These are phyloP conservation scores for Linnemannia exigua DNA, from an alignment of 192 early-diverging fungal genomes.

Conservation along the genomic window DNA sequence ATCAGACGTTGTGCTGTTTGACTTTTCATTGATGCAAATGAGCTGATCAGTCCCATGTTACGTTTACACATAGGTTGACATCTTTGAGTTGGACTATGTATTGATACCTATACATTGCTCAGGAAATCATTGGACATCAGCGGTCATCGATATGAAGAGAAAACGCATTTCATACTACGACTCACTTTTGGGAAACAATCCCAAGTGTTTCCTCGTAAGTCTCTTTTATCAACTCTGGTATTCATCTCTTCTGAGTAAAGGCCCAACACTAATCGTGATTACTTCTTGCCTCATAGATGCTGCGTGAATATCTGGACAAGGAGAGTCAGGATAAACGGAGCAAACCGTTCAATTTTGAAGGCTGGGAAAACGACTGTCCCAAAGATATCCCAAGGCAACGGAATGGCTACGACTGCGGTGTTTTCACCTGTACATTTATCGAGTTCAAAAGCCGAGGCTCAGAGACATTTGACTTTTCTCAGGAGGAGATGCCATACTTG, in stretches of 20 bases:
- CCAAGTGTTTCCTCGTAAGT: slow-evolving; percentile 61
- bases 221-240: not conserved
- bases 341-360: slow-evolving; percentile 66
- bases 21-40: too few species aligned
- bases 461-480: slow-evolving; percentile 78
- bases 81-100: slow-evolving; percentile 84
- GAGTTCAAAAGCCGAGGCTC: slow-evolving; percentile 75
- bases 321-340: slow-evolving; percentile 84
- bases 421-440: slow-evolving; percentile 92
- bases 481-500: slow-evolving; percentile 78
- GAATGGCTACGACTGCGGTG: slow-evolving; percentile 96
- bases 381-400: slow-evolving; percentile 85
- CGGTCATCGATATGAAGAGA: slow-evolving; percentile 60
- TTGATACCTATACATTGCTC: slow-evolving; percentile 89
- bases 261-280: not conserved
- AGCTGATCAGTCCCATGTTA: too few species aligned
- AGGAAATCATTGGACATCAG: slow-evolving; percentile 61
- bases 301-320: slow-evolving; percentile 77
- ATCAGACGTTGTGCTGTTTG: too few species aligned
- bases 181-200: slow-evolving; percentile 79
- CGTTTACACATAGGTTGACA: slow-evolving; percentile 61
- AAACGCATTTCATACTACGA: slow-evolving; percentile 88
- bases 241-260: not conserved
- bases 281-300: slow-evolving; percentile 50
- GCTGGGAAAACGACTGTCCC: slow-evolving; percentile 73